Percentiles rank a stretch among this genome's conserved stretches.
phyloP scores from a whole-genome alignment of 768 basidiomycete species.

The Tulasnella sp. region DNA sequence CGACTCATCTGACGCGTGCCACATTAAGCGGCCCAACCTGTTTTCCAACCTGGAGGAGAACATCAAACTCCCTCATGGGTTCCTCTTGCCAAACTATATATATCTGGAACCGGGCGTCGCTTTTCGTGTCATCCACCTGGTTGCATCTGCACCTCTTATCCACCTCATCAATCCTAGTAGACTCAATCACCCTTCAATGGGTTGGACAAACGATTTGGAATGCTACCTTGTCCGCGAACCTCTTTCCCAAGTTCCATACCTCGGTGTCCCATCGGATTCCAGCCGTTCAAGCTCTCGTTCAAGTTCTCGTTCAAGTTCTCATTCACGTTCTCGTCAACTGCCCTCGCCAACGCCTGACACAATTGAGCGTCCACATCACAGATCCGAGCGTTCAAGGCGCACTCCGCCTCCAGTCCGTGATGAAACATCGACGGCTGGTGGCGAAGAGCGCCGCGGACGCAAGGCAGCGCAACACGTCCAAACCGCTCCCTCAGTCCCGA shows the following conservation, averaged over 20 bases:
- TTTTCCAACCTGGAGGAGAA: too few relatives aligned
- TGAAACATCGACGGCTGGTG: neutral
- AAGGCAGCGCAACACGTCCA: neutral
- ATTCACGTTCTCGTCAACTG: neutral
- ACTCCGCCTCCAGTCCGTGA: neutral
- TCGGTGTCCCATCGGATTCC: neutral
- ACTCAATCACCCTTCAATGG: neutral
- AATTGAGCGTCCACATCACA: neutral
- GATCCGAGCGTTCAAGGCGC: neutral
- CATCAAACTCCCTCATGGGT: neutral
- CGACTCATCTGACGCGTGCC: too few relatives aligned
- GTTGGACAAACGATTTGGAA: neutral
- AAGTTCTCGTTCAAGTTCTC: neutral
- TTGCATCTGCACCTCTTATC: neutral
- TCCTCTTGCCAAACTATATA: neutral
- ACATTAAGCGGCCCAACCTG: too few relatives aligned
- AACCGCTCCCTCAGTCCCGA: neutral
- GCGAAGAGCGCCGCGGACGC: neutral
- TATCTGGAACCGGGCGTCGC: neutral
- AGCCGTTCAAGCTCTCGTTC: neutral
- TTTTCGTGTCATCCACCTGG: neutral
- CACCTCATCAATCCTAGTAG: neutral
- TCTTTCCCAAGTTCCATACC: neutral
- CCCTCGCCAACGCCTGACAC: neutral
- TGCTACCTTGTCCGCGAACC: neutral